These are phyloP conservation scores for Madurella mycetomatis DNA, from an alignment of 2,329 filamentous ascomycete species.

Conservation along the genomic window DNA sequence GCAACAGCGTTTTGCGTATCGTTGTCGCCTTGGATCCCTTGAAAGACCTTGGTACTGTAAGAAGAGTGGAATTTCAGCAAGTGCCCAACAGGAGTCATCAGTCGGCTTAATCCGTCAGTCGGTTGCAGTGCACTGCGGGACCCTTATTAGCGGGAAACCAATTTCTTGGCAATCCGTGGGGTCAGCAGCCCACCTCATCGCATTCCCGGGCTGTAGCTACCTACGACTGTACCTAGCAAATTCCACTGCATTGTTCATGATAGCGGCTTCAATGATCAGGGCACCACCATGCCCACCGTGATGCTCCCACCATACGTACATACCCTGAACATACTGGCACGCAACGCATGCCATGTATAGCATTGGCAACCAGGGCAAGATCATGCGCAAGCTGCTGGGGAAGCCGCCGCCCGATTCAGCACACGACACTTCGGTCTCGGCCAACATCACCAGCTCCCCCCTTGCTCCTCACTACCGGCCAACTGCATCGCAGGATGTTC, in stretches of 20 bases:
- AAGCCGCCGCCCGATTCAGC: slow-evolving; percentile 45
- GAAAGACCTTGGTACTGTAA: no score
- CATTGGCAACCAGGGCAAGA: slow-evolving; percentile 46
- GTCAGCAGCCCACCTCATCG: no score
- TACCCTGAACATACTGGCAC: background rate
- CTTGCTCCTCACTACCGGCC: slow-evolving; percentile 45
- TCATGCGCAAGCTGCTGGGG: slow-evolving; percentile 59
- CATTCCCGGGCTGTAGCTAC: no score
- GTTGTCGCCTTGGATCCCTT: no score
- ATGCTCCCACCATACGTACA: background rate
- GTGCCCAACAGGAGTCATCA: no score
- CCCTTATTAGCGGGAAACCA: background rate
- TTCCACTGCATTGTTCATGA: background rate
- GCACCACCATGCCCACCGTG: background rate
- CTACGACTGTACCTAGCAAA: no score
- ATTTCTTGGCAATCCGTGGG: no score
- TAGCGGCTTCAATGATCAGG: background rate
- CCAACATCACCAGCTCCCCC: slow-evolving; percentile 44
- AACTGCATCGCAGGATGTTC: slow-evolving; percentile 51
- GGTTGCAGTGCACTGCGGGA: background rate
- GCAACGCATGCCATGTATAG: slow-evolving; percentile 25
- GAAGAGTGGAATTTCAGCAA: no score
- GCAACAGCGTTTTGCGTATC: no score
- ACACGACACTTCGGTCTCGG: slow-evolving; percentile 36
- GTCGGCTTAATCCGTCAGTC: no score